Percentiles rank a stretch among this genome's conserved stretches.
Conservation (phyloP, 768 basidiomycete species). For the Chalciporus pseudorubinellus region DNA sequence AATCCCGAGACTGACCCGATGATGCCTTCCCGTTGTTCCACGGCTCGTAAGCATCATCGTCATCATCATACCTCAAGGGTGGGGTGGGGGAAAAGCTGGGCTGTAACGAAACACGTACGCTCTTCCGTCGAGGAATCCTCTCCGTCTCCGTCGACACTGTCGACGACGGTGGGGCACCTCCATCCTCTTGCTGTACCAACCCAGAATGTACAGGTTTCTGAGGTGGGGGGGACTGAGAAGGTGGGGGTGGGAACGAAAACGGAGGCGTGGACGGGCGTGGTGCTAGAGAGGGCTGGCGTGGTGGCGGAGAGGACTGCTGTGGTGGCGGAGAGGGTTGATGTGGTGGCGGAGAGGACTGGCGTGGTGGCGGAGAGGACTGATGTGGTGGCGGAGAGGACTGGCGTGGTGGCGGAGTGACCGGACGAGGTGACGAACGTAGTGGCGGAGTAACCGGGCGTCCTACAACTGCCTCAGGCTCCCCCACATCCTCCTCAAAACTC, state of each 20-base stretch:
- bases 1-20: no score
- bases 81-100: conserved; percentile 76
- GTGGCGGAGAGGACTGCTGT: not conserved
- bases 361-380: not conserved
- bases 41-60: conserved; percentile 21
- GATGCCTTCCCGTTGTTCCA: conserved; percentile 3
- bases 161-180: conserved; percentile 10
- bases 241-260: conserved; percentile 18
- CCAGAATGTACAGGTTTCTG: not conserved
- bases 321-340: not conserved
- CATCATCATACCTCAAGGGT: conserved; percentile 58
- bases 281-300: not conserved
- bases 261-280: conserved; percentile 6
- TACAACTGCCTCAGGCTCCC: conserved; percentile 12
- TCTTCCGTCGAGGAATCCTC: conserved; percentile 47
- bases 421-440: not conserved
- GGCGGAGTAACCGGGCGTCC: not conserved
- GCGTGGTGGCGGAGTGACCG: not conserved
- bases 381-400: not conserved
- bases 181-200: not conserved
- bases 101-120: conserved; percentile 73
- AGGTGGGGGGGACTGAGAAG: conserved; percentile 6
- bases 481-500: conserved; percentile 33
- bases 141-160: conserved; percentile 14
- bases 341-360: conserved; percentile 5